Base-by-base conservation (phyloP, 371 early-diverging fungal species). In the Homolaphlyctis polyrhiza region DNA sequence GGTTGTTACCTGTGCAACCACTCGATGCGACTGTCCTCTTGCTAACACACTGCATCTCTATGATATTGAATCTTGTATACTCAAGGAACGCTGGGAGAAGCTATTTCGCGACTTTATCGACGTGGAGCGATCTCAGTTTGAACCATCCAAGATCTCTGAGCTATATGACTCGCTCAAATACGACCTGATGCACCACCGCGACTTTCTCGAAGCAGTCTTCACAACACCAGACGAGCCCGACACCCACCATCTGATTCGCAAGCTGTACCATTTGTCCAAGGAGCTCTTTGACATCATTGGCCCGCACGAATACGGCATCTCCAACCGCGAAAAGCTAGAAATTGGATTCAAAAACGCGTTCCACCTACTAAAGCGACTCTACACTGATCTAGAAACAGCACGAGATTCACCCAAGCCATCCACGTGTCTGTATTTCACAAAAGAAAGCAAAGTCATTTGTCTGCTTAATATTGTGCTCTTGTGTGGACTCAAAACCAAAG, bases 81-180 rank as follows among this genome's bases (percentile, higher is more conserved):
- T 6, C 6, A 80, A 84, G 63, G 98, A 97, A 77, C 86, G 98
- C 21, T 97, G 98, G 98, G 94, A 94, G 70, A 94, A 94, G 72
- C 83, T 95, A 57, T 92, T 97, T 68, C 73, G 79, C 32, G 93
- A 94, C 49, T 93, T 95, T 71, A 89, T 90, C 58, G 88, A 89
- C 64, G 85, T 83, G 0, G 82, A 82, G 29, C 73, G 73, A 23
- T 66, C 39, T 60, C 68, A 29, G 72, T 84, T 64, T 77, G 69
- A 80, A 68, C 93, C 96, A 0, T 88, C 92, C 57, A 94, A 94
- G 77, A 87, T 94, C 35, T 91, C 92, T 23, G 95, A 94, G 64
- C 74, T 97, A 1, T 96, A 95, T 65, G 98, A 97, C 74, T 91
- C 93, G 48, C 77, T 96, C 27, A 97, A 96, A 66, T 96, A 94